phyloP scores from a whole-genome alignment of 1,284 basidiomycete genomes.

The Polyporus tsugae region DNA sequence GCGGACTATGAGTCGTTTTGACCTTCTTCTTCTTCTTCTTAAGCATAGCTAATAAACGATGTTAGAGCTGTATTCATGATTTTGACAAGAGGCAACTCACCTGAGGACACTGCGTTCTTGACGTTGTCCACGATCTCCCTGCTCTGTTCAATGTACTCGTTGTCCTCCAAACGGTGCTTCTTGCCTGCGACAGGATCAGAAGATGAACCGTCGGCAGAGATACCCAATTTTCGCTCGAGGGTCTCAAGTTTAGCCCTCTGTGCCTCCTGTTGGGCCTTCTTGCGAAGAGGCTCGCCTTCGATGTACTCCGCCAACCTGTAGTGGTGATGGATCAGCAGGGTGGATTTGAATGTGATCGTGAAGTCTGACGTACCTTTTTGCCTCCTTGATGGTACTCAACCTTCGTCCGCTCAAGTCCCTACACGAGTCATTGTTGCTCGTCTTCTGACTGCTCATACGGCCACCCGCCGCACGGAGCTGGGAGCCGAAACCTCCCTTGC shows the following conservation, averaged over 20 bases:
- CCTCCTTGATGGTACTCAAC: constrained; percentile 95
- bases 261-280: constrained; percentile 81
- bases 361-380: constrained; percentile 77
- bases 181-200: constrained; percentile 68
- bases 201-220: constrained; percentile 52
- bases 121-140: constrained; percentile 93
- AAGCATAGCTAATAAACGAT: constrained; percentile 58
- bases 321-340: constrained; percentile 9
- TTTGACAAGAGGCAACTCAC: constrained; percentile 50
- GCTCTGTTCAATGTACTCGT: constrained; percentile 92
- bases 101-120: constrained; percentile 87
- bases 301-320: constrained; percentile 88
- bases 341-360: neutral
- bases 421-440: constrained; percentile 95
- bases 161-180: constrained; percentile 93
- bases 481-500: constrained; percentile 97
- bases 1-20: constrained; percentile 56
- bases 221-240: constrained; percentile 84
- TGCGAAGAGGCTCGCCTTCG: constrained; percentile 84
- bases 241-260: constrained; percentile 88
- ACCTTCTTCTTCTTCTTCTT: constrained; percentile 92
- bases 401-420: constrained; percentile 91
- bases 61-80: constrained; percentile 15
- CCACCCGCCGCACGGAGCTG: constrained; percentile 97
- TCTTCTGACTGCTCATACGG: constrained; percentile 96